Evolutionary conservation across 306 rosid genomes (phyloP), one percentile per base, ranked within the genome.

Genomic region (Glycine tomentella): DNA sequence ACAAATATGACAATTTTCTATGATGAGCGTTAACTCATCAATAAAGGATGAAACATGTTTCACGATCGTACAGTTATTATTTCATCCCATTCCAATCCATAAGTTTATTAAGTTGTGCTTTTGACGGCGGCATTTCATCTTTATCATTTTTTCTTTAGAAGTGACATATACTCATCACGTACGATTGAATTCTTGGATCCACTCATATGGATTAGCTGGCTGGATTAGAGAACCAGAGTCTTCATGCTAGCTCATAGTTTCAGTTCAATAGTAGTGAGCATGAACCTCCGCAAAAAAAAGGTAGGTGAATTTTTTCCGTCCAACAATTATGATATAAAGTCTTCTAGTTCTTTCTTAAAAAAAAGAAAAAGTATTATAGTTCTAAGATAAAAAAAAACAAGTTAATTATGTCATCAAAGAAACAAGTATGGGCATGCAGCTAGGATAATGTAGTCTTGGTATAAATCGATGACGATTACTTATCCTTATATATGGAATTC

Each of bases 221-320:
- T 33, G 38, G 69, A 33, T 33, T 34, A 3, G n/a, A 62, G 44
- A 38, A 12, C 5, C 31, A 36, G 25, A 65, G 7, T 40, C 71
- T 25, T 25, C 33, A 42, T 65, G 71, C 72, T 38, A n/a, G 7
- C 63, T 12, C 36, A 13, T 66, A 17, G 5, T 45, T 67, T 38
- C 0, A 0, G 0, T 44, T 44, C 55, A 67, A 36, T 13, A 7
- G 48, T 13, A 13, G 11, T 17, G n/a, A 65, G 49, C 53, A 68
- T 44, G 15, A 69, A 6, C 33, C 74, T 68, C 74, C 56, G 51
- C 14, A 68, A n/a, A 68, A n/a, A 44, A 15, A 44, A 15, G 73
- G 34, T 44, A 5, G 36, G 34, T 44, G 40, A 45, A 17, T 0
- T 16, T 69, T 9, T 16, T 14, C 15, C 31, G n/a, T 10, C 38